A percentile compares a stretch with the other conserved stretches of the same genome.
These are phyloP conservation scores for Gaultheria prostrata DNA, from an alignment of 148 eudicot genomes.

Conservation along the genomic window DNA sequence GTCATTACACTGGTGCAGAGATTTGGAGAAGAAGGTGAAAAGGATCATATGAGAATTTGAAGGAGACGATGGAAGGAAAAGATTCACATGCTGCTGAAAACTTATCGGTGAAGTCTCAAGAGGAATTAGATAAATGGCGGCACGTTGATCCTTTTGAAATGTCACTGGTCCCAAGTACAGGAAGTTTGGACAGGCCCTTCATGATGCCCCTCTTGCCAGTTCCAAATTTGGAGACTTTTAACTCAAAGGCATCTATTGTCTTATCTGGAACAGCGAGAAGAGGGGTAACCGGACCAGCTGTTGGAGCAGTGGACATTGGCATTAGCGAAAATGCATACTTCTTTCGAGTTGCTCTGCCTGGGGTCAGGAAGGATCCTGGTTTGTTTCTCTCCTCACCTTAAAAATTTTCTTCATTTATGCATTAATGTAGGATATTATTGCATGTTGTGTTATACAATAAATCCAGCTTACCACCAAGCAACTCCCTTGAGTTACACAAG, in stretches of 20 bases:
- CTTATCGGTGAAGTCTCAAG: constrained; percentile 1
- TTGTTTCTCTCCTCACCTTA: neutral
- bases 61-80: constrained; percentile 19
- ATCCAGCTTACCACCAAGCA: neutral
- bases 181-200: constrained; percentile 21
- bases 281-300: constrained; percentile 57
- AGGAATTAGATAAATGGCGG: neutral
- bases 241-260: constrained; percentile 33
- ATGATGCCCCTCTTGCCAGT: constrained; percentile 37
- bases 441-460: neutral
- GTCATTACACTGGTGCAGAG: neutral
- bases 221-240: constrained; percentile 29
- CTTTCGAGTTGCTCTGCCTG: constrained; percentile 16
- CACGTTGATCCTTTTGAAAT: constrained; percentile 20
- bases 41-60: neutral
- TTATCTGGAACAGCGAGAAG: constrained; percentile 67
- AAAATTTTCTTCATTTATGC: neutral
- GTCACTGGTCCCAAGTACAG: constrained; percentile 19
- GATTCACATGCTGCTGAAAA: constrained; percentile 15
- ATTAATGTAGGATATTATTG: neutral
- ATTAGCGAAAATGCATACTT: constrained; percentile 29
- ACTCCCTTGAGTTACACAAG: neutral
- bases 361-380: constrained; percentile 3
- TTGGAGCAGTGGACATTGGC: constrained; percentile 84
- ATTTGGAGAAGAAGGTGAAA: constrained; percentile 3